phyloP scores from a whole-genome alignment of 169 alveolate genomes.

The Cryptosporidium ryanae region DNA sequence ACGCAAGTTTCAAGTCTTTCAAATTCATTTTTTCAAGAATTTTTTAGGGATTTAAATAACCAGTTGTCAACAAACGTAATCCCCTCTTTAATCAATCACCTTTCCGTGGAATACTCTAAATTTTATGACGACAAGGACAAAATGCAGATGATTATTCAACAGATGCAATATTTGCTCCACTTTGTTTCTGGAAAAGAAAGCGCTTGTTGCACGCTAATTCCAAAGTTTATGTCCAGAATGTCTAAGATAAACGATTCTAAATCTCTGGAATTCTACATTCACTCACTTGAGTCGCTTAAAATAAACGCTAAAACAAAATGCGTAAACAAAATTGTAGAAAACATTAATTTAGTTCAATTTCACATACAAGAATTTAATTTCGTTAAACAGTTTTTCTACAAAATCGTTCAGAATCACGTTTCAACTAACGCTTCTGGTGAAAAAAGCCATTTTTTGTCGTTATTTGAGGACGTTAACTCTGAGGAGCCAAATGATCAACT shows the following conservation, averaged over 20 bases:
- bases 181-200: constrained; percentile 30
- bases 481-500: no score
- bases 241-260: constrained; percentile 13
- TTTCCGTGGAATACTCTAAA: constrained; percentile 15
- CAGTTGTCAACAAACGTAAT: constrained; percentile 8
- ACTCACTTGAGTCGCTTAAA: constrained; percentile 20
- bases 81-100: constrained; percentile 25
- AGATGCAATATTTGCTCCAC: constrained; percentile 25
- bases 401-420: constrained; percentile 4
- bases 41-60: constrained; percentile 30
- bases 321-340: constrained; percentile 21
- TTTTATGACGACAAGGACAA: neutral
- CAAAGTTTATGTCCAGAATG: constrained; percentile 24
- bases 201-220: constrained; percentile 11
- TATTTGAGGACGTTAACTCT: neutral
- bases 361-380: constrained; percentile 51
- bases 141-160: constrained; percentile 20
- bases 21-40: constrained; percentile 55
- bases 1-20: constrained; percentile 36
- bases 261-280: constrained; percentile 24
- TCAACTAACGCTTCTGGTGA: neutral
- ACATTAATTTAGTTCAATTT: neutral
- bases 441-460: neutral
- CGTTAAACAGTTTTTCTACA: constrained; percentile 22
- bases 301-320: constrained; percentile 23